These are phyloP conservation scores for Caloboletus inedulis DNA, from an alignment of 1,284 basidiomycete genomes.

Conservation along the genomic window DNA sequence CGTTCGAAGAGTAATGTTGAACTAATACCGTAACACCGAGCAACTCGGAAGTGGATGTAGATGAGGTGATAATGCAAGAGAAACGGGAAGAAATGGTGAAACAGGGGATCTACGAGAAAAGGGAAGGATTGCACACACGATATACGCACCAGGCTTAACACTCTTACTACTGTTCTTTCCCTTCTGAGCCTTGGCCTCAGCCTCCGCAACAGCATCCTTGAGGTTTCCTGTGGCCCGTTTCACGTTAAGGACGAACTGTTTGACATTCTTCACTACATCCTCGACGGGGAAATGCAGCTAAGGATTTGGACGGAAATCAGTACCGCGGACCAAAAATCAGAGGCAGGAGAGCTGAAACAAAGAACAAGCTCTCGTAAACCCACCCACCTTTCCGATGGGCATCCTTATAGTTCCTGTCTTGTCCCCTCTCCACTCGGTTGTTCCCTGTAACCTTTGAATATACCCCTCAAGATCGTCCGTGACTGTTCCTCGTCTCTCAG, in stretches of 20 bases:
- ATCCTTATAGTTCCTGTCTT: slow-evolving; percentile 81
- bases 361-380: slow-evolving; percentile 10
- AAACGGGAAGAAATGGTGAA: background rate
- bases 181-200: slow-evolving; percentile 31
- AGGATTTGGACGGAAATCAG: slow-evolving; percentile 4
- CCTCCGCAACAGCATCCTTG: slow-evolving; percentile 38
- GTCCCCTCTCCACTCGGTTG: slow-evolving; percentile 92
- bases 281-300: slow-evolving; percentile 73
- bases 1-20: background rate
- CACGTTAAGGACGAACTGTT: slow-evolving; percentile 76
- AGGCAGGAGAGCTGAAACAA: background rate
- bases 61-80: background rate
- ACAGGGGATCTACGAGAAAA: background rate
- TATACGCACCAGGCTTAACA: slow-evolving; percentile 39
- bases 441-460: slow-evolving; percentile 77
- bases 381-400: slow-evolving; percentile 65
- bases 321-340: background rate
- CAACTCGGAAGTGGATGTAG: background rate
- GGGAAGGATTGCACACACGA: background rate
- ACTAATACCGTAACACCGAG: background rate
- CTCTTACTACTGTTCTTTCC: slow-evolving; percentile 39
- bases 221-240: slow-evolving; percentile 71
- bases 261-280: slow-evolving; percentile 79
- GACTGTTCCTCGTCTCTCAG: slow-evolving; percentile 90
- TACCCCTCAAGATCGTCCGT: slow-evolving; percentile 82